Base-by-base conservation (phyloP, 106 monocot genomes). In the Acorus gramineus region DNA sequence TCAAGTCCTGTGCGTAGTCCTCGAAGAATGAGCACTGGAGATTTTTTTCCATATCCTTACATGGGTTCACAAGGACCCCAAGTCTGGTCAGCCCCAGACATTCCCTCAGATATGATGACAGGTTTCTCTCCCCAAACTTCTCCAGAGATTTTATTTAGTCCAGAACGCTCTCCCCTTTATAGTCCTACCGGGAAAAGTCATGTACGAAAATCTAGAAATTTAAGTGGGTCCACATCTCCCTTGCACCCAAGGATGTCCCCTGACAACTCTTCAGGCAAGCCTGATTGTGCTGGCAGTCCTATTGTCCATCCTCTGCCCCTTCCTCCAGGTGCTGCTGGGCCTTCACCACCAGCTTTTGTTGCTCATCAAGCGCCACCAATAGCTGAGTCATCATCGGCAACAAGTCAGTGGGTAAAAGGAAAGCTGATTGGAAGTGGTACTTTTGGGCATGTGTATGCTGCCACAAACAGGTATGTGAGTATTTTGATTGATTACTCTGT, bases 351-450 rank as follows among this genome's bases (percentile, higher is more conserved):
- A 49, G 8, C 61, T 65, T 80, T 65, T 77, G 28, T 28, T 28
- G 9, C 60, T 68, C 74, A 71, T 71, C 74, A 72, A 56, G 46
- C 11, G 64, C 10, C 63, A 14, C 14, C 69, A 59, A 82, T 76
- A 57, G 45, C 59, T 59, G 90, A 91, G 46, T 63, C 55, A 44
- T 54, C 72, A 53, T 14, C 80, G 55, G 73, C 84, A 67, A 53
- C 76, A 60, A 76, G 58, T 63, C 92, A 92, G 45, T 96, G 96
- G 96, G 75, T 80, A 61, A 96, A 91, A 65, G 82, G 87, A 66
- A 83, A 65, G 59, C 87, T 87, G 49, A 87, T 96, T 65, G 96
- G 96, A 13, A 91, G 90, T 62, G 96, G 96, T 52, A 87, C 96
- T 5, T 96, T 83, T 81, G 96, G 96, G 56, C 80, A 74, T 85